Evolutionary conservation across 768 basidiomycete genomes (phyloP).

Genomic region (Fomitopsis pulvina): DNA sequence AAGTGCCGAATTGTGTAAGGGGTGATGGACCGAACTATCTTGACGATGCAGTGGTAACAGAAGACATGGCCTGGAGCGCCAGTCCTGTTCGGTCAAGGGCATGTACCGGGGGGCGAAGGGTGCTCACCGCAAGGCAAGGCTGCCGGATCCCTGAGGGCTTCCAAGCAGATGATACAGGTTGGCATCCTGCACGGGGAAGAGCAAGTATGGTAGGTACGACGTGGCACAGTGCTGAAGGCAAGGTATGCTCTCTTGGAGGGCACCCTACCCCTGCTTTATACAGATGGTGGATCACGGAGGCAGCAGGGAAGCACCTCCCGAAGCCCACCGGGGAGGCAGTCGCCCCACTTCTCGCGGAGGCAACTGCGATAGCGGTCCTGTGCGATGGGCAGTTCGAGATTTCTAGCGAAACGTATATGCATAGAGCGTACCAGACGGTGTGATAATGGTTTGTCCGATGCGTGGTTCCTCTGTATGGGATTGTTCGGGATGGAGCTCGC

Average conservation of each 20-base stretch:
- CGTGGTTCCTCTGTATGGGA: background rate
- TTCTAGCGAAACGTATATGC: background rate
- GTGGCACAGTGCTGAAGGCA: background rate
- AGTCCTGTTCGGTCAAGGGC: background rate
- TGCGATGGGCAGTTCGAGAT: constrained; percentile 6
- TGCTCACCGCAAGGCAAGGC: constrained; percentile 57
- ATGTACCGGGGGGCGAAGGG: background rate
- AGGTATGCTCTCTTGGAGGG: background rate
- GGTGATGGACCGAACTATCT: constrained; percentile 40
- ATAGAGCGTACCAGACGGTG: background rate
- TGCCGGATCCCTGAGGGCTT: constrained; percentile 46
- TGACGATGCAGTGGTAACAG: constrained; percentile 53
- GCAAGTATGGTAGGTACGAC: background rate
- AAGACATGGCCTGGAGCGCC: constrained; percentile 51
- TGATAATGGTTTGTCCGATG: background rate
- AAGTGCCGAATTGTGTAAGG: constrained; percentile 40
- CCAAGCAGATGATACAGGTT: constrained; percentile 57
- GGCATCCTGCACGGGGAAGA: constrained; percentile 28
- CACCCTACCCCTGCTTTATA: background rate
- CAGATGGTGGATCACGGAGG: background rate
- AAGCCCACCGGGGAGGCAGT: constrained; percentile 1
- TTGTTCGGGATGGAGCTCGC: background rate
- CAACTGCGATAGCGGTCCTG: background rate
- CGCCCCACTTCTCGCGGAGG: background rate
- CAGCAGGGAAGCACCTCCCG: constrained; percentile 3